Evolutionary conservation across 1,284 basidiomycete genomes (phyloP), one percentile per base, ranked within the genome.

Genomic region (Cryptococcus sp.): DNA sequence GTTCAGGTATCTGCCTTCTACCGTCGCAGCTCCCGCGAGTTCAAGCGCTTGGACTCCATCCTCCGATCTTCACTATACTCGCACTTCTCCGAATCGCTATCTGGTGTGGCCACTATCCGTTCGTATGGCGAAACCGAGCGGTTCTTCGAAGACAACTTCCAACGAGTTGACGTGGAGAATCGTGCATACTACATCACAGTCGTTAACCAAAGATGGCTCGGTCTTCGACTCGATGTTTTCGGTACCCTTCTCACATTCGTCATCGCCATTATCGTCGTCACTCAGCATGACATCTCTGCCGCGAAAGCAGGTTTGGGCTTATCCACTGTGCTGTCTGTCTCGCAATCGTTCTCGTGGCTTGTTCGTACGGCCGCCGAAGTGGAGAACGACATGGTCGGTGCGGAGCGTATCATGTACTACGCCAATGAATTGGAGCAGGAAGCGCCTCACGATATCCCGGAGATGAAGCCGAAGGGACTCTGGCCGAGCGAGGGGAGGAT

Each of bases 371-470:
- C 84, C 52, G 89, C 89, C 3, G 89, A 93, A 71, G 87, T 92
- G 16, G 90, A 94, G 77, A 93, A 94, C 74, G 85, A 93, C 76
- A 93, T 94, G 88, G 93, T 93, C 74, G 87, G 88, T 23, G 90
- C 93, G 5, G 92, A 95, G 76, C 87, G 90, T 47, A 82, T 93
- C 52, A 69, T 75, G 68, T 66, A 75, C 57, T 95, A 95, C 68
- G 86, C 88, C 35, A 83, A 83, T 38, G 81, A 85, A 50, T 77
- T 91, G 27, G 88, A 90, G 68, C 88, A 91, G 74, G 93, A 95
- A 75, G 85, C 89, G 0, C 83, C 89, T 0, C 85, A 90, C 66
- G 82, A 87, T 38, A 76, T 91, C 40, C 76, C 80, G 0, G 82
- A 86, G 22, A 80, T 76, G 47, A 85, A 84, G 62, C 87, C 87